These are phyloP conservation scores for Cnidoscolus chayamansa DNA, from an alignment of 441 rosid species.

Conservation along the genomic window DNA sequence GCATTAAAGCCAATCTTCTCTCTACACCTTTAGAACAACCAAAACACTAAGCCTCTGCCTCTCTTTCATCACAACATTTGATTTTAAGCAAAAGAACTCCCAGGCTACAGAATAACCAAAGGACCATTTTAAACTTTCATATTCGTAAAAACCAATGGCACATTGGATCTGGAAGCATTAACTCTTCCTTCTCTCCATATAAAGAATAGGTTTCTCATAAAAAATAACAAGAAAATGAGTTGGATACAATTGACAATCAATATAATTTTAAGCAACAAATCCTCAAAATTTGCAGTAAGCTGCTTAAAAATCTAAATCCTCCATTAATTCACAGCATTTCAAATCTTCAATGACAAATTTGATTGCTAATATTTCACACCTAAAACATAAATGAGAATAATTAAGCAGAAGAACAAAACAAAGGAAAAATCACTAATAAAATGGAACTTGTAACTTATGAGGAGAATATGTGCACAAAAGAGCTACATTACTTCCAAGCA, in stretches of 20 bases:
- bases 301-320: background rate
- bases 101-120: background rate
- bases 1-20: too few species aligned
- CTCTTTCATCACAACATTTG: too few species aligned
- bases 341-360: background rate
- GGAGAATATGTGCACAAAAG: background rate
- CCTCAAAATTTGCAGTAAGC: background rate
- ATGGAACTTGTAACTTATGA: background rate
- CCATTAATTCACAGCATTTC: background rate
- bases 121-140: background rate
- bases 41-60: too few species aligned
- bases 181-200: background rate
- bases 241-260: background rate
- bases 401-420: background rate
- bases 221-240: background rate
- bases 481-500: background rate
- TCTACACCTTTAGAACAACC: too few species aligned
- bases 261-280: background rate
- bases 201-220: background rate
- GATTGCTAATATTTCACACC: background rate
- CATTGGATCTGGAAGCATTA: background rate
- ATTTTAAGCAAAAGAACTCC: too few species aligned
- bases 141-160: background rate
- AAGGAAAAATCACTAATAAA: background rate
- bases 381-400: constrained; percentile 8